phyloP scores from a whole-genome alignment of 345 rosid genomes.

The Laguncularia racemosa region DNA sequence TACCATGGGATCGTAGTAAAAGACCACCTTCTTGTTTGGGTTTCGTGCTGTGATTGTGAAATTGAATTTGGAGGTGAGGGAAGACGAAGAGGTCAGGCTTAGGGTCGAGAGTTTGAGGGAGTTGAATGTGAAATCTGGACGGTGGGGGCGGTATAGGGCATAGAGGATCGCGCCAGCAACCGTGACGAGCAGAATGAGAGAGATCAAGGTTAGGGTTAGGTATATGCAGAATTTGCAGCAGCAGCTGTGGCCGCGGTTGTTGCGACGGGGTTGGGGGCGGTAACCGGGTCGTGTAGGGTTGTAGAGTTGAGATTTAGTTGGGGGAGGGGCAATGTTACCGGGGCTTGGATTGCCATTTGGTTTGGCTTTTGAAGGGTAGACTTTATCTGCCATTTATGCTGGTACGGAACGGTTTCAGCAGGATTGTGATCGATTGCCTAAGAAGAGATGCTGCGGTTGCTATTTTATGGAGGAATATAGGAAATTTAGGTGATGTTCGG shows the following conservation, averaged over 20 bases:
- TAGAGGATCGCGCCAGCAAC: slow-evolving; percentile 41
- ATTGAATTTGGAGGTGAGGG: slow-evolving; percentile 43
- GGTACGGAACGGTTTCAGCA: no score
- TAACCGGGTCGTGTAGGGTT: slow-evolving; percentile 66
- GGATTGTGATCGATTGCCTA: no score
- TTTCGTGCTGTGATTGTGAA: slow-evolving; percentile 56
- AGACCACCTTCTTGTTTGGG: slow-evolving; percentile 70
- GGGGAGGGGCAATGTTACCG: slow-evolving; percentile 42
- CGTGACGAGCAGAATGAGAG: slow-evolving; percentile 43
- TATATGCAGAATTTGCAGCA: slow-evolving; percentile 60
- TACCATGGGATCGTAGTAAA: slow-evolving; percentile 33
- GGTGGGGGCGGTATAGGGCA: slow-evolving; percentile 73
- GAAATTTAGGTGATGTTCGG: no score
- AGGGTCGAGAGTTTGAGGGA: slow-evolving; percentile 48
- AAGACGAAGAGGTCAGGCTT: slow-evolving; percentile 47
- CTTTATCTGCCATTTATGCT: slow-evolving; percentile 46
- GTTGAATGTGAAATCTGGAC: slow-evolving; percentile 58
- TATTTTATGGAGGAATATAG: no score
- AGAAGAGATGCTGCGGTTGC: no score
- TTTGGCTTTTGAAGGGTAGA: slow-evolving; percentile 60
- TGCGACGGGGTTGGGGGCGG: slow-evolving; percentile 53
- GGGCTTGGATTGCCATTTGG: slow-evolving; percentile 15
- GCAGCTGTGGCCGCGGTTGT: slow-evolving; percentile 36
- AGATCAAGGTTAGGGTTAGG: slow-evolving; percentile 33
- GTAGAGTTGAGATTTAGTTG: slow-evolving; percentile 62